Base-by-base conservation (phyloP, 495 filamentous ascomycete species). In the Penicillium bovifimosum region DNA sequence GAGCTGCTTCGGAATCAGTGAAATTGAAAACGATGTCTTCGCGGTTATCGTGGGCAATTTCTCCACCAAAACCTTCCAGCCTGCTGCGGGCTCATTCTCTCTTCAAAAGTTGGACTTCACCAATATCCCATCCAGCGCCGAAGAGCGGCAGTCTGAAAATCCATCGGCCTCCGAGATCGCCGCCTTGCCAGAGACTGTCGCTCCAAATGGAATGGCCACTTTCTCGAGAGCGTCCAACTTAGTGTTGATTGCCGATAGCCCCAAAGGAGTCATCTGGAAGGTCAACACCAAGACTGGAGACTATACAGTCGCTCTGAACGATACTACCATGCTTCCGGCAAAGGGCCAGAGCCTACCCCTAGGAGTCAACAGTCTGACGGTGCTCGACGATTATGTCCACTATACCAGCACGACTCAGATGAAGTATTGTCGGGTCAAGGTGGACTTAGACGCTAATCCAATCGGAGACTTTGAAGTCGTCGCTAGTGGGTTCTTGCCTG, bases 191-290 rank as follows among this genome's bases (percentile, higher is more conserved):
- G 60, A 70, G 10, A 71, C 68, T 0, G 39, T 52, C 24, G 67
- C 73, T 17, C 41, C 72, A 35, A 76, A 79, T 49, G 76, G 76
- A 35, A 54, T 76, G 43, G 45, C 66, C 0, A 41, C 61, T 6
- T 64, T 72, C 34, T 57, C 58, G 0, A 54, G 59, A 50, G 56
- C 47, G 2, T 59, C 56, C 8, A 16, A 56, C 18, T 20, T 68
- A 13, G 60, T 75, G 4, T 55, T 79, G 8, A 57, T 69, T 33
- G 69, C 74, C n/a, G 74, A 76, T 44, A 71, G 70, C 6, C 59
- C 48, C 10, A 56, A 65, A 29, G 74, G 69, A 0, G 58, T 52
- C 0, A 50, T 74, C 1, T 73, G 66, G 62, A 67, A 61, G 29
- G 29, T 76, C 38, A 57, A 74, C 47, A 54, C 55, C 9, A 34